Evolutionary conservation across 2,329 filamentous ascomycete genomes (phyloP), one percentile per base, ranked within the genome.

Genomic region (Pestalotiopsis fici): DNA sequence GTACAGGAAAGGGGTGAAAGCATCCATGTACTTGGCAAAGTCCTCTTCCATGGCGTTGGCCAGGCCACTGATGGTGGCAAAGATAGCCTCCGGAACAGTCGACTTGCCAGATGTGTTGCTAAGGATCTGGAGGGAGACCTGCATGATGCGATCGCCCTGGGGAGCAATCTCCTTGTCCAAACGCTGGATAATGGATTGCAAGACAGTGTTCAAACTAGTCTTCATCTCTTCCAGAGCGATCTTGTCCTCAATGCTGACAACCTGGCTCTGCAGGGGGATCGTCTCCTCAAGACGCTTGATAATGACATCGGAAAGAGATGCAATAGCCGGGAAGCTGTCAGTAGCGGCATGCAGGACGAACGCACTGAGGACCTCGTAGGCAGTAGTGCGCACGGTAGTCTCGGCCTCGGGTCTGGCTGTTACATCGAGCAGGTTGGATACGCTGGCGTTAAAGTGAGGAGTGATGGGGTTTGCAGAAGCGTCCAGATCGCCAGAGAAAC

Each of bases 151-250:
- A 79, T 99, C 94, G 66, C 94, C 93, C 78, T 95, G 93, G 18
- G 95, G 94, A 70, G 90, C 88, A 73, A 99, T 93, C 78, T 98
- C 95, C 78, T 91, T 91, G 81, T 98, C 96, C 28, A 99, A 86
- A 67, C 96, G 91, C 79, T 94, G 91, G 69, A 98, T 91, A 77
- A 98, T 97, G 61, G 94, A 91, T 82, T 98, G 90, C 62, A 98
- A 86, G 54, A 98, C 96, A 65, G 93, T 97, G 79, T 91, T 92
- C 76, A 99, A 86, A 79, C 95, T 98, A 64, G 95, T 98, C 83
- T 98, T 96, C 88, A 99, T 97, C 81, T 99, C 96, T 78, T 98
- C 95, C 3, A 99, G 87, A 4, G 93, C 97, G 72, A 98, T 94
- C 80, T 91, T 95, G 82, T 99, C 96, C 81, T 99, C 96, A 31